Evolutionary conservation across 768 basidiomycete genomes (phyloP).

Genomic region (Trametes cubensis): DNA sequence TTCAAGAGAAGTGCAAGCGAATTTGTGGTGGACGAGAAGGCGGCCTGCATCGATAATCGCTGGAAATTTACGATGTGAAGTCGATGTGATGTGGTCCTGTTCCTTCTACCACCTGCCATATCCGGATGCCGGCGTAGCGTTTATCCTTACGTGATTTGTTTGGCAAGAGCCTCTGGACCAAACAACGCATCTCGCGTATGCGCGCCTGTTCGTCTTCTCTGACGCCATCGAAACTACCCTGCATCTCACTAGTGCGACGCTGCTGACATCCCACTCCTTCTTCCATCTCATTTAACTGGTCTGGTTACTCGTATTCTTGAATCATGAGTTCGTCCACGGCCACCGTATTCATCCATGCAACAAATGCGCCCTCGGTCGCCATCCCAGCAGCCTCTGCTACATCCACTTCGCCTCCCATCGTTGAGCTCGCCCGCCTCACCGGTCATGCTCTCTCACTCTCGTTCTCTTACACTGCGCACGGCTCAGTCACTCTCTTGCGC

Average conservation of each 20-base stretch:
- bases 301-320: background rate
- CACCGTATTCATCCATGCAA: background rate
- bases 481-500: background rate
- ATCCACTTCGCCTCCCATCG: constrained; percentile 22
- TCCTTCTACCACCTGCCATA: constrained; percentile 24
- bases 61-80: constrained; percentile 19
- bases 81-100: constrained; percentile 17
- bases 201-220: background rate
- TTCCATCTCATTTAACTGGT: too few relatives aligned
- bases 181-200: constrained; percentile 22
- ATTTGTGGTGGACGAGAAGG: background rate
- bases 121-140: constrained; percentile 18
- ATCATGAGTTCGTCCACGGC: constrained; percentile 8
- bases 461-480: constrained; percentile 12
- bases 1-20: background rate
- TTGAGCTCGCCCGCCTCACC: constrained; percentile 23
- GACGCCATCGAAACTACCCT: constrained; percentile 1
- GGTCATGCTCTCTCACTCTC: constrained; percentile 9
- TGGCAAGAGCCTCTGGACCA: constrained; percentile 30
- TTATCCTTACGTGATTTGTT: constrained; percentile 25
- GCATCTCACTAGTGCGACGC: background rate
- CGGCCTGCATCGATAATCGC: constrained; percentile 17
- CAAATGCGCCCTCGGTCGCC: background rate
- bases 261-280: background rate
- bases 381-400: constrained; percentile 2